Conservation (phyloP, 2,329 filamentous ascomycete genomes). For the Beauveria brongniartii region DNA sequence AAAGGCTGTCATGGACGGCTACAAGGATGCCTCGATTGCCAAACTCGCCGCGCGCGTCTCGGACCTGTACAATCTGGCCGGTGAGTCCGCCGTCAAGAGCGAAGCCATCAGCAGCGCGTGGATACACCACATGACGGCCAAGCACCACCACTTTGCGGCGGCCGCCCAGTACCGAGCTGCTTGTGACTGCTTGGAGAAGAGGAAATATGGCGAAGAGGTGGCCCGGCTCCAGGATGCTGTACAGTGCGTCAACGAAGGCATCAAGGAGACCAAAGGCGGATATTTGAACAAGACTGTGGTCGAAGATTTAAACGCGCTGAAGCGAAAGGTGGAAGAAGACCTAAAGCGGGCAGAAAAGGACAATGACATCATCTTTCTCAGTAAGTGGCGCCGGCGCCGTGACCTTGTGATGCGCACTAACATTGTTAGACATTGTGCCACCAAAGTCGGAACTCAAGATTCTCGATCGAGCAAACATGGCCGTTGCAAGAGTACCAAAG, state of each 20-base stretch:
- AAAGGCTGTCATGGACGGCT: slow-evolving; percentile 86
- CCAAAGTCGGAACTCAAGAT: slow-evolving; percentile 81
- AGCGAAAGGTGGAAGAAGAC: slow-evolving; percentile 75
- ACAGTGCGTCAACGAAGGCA: slow-evolving; percentile 71
- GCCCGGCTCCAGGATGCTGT: slow-evolving; percentile 77
- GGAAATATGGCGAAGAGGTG: slow-evolving; percentile 91
- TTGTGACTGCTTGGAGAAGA: slow-evolving; percentile 85
- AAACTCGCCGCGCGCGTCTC: slow-evolving; percentile 84
- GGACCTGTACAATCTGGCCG: slow-evolving; percentile 78
- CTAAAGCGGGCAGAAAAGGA: slow-evolving; percentile 90
- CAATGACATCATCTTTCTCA: slow-evolving; percentile 90
- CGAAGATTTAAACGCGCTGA: slow-evolving; percentile 75
- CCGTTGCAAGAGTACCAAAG: slow-evolving; percentile 65
- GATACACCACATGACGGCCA: slow-evolving; percentile 97
- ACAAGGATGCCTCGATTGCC: slow-evolving; percentile 88
- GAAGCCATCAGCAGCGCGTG: slow-evolving; percentile 85
- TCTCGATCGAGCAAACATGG: slow-evolving; percentile 85
- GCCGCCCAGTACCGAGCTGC: slow-evolving; percentile 91
- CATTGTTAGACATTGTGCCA: slow-evolving; percentile 61
- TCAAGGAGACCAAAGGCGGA: slow-evolving; percentile 66
- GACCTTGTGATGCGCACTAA: slow-evolving; percentile 14
- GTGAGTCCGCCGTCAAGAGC: slow-evolving; percentile 80
- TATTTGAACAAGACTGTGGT: slow-evolving; percentile 77
- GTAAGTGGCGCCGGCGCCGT: slow-evolving; percentile 33
- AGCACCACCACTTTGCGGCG: slow-evolving; percentile 94